Conservation (phyloP, 768 basidiomycete species). For the Boletus pseudopeckii region DNA sequence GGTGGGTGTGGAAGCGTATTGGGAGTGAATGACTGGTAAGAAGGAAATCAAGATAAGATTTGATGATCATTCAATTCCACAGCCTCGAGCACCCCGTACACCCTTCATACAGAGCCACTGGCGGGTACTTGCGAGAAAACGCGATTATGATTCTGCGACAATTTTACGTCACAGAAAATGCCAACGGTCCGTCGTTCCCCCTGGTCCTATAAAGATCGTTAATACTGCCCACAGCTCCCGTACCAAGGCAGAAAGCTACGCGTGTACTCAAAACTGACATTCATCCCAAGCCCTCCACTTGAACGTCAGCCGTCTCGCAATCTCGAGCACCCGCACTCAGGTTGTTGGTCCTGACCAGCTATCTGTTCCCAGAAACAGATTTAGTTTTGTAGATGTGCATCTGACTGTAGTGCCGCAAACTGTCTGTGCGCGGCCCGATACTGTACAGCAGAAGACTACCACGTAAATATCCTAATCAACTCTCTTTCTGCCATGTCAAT, state of each 20-base stretch:
- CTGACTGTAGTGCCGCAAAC: not conserved
- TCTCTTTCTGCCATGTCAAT: slow-evolving; percentile 33
- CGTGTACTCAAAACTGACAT: slow-evolving; percentile 86
- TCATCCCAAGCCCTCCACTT: slow-evolving; percentile 5
- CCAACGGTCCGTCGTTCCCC: slow-evolving; percentile 60
- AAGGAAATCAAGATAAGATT: slow-evolving; percentile 4
- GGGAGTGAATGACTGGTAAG: slow-evolving; percentile 75
- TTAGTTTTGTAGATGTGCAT: not conserved
- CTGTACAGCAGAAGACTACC: not conserved
- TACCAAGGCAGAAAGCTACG: slow-evolving; percentile 83
- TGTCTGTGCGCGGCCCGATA: not conserved
- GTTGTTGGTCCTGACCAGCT: no score
- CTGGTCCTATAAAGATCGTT: not conserved
- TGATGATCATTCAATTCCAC: slow-evolving; percentile 1
- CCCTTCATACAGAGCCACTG: slow-evolving; percentile 67
- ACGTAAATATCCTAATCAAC: slow-evolving; percentile 4
- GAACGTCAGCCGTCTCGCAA: not conserved
- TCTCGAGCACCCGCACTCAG: not conserved
- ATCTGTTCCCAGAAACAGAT: not conserved
- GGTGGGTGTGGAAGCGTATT: slow-evolving; percentile 96
- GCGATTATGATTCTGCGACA: slow-evolving; percentile 83
- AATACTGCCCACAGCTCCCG: slow-evolving; percentile 59
- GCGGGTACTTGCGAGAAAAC: slow-evolving; percentile 76
- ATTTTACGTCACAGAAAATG: slow-evolving; percentile 92
- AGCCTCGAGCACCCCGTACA: slow-evolving; percentile 74